phyloP scores from a whole-genome alignment of 441 rosid genomes.

The Brassica hybrid region DNA sequence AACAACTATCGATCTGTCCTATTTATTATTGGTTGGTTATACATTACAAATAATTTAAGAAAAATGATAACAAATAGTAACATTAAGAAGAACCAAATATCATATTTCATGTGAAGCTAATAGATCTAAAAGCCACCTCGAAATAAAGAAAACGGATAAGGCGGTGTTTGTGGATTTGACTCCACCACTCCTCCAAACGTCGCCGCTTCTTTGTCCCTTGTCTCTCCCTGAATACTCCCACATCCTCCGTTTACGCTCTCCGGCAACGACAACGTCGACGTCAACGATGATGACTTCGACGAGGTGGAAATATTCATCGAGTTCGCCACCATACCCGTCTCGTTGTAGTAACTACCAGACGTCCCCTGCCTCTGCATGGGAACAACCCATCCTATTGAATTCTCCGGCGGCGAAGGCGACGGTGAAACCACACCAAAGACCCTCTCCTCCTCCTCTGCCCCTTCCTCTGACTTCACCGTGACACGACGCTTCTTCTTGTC shows the following conservation, averaged over 20 bases:
- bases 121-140: slow-evolving; percentile 80
- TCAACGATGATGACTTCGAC: slow-evolving; percentile 32
- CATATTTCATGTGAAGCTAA: slow-evolving; percentile 48
- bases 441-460: slow-evolving; percentile 56
- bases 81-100: slow-evolving; percentile 41
- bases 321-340: slow-evolving; percentile 11
- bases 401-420: slow-evolving; percentile 48
- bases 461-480: slow-evolving; percentile 53
- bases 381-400: slow-evolving; percentile 43
- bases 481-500: slow-evolving; percentile 66
- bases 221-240: slow-evolving; percentile 33
- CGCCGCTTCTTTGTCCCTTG: slow-evolving; percentile 29
- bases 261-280: slow-evolving; percentile 40
- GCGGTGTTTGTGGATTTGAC: slow-evolving; percentile 51
- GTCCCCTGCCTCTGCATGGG: too few species aligned
- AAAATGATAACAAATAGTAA: slow-evolving; percentile 1
- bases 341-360: slow-evolving; percentile 32
- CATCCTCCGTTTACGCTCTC: slow-evolving; percentile 39
- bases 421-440: slow-evolving; percentile 34
- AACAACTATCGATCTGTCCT: slow-evolving; percentile 34
- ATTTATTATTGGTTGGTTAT: neutral
- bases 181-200: slow-evolving; percentile 44
- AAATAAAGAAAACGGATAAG: slow-evolving; percentile 88
- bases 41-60: neutral
- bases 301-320: slow-evolving; percentile 31